These are phyloP conservation scores for Furcasterigmium sp. DNA, from an alignment of 2,329 filamentous ascomycete species.

Conservation along the genomic window DNA sequence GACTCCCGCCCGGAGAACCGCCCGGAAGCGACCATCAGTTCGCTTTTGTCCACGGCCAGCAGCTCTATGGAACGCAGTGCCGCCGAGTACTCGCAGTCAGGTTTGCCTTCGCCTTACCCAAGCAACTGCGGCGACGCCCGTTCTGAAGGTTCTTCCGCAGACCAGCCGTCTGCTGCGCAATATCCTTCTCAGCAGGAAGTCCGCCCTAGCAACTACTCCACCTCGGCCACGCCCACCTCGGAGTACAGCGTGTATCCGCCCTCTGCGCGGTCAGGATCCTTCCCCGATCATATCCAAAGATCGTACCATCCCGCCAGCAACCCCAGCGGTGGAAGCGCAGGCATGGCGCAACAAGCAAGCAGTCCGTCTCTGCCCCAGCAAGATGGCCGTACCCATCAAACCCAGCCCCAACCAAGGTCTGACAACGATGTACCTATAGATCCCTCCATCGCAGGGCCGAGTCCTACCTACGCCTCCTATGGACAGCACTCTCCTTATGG, in stretches of 20 bases:
- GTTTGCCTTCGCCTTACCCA: slow-evolving; percentile 73
- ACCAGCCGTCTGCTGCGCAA: slow-evolving; percentile 89
- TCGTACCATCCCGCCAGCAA: slow-evolving; percentile 75
- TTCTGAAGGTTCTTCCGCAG: slow-evolving; percentile 84
- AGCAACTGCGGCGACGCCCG: slow-evolving; percentile 61
- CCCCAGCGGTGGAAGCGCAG: slow-evolving; percentile 70
- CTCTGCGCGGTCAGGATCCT: slow-evolving; percentile 74
- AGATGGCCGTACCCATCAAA: slow-evolving; percentile 75
- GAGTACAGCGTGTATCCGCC: slow-evolving; percentile 78
- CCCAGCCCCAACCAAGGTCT: slow-evolving; percentile 70
- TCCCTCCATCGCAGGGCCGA: slow-evolving; percentile 92
- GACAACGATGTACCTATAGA: slow-evolving; percentile 98
- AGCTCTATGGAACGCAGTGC: slow-evolving; percentile 56
- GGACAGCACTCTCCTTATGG: slow-evolving; percentile 83
- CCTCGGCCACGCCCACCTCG: slow-evolving; percentile 78
- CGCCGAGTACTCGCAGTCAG: slow-evolving; percentile 79
- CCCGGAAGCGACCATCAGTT: slow-evolving; percentile 21
- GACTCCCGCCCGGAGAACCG: slow-evolving; percentile 17
- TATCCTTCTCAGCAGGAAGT: slow-evolving; percentile 80
- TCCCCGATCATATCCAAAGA: slow-evolving; percentile 83
- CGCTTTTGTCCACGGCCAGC: slow-evolving; percentile 21
- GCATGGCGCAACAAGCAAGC: slow-evolving; percentile 95
- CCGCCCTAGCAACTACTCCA: slow-evolving; percentile 64
- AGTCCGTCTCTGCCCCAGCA: slow-evolving; percentile 91
- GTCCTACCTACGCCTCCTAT: slow-evolving; percentile 82